phyloP scores from a whole-genome alignment of 192 early-diverging fungal species.

The Coemansia asiatica region DNA sequence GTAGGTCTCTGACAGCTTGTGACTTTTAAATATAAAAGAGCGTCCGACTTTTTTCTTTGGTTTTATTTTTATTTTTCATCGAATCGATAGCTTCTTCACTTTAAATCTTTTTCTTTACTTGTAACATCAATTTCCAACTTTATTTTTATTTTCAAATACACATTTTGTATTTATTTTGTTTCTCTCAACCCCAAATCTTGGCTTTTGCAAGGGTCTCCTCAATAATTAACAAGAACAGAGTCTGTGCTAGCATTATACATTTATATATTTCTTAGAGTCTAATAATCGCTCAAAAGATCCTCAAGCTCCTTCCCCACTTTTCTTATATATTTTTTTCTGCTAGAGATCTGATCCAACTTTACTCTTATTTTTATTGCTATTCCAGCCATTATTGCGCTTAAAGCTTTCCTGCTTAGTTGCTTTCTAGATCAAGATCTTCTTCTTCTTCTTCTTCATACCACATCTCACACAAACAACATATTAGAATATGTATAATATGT shows the following conservation, averaged over 20 bases:
- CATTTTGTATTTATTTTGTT: constrained; percentile 1
- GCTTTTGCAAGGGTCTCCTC: constrained; percentile 3
- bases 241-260: background rate
- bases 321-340: background rate
- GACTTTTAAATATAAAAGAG: background rate
- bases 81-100: background rate
- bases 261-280: background rate
- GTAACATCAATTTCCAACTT: background rate
- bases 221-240: background rate
- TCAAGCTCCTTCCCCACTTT: background rate
- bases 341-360: background rate
- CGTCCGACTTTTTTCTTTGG: background rate
- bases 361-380: background rate
- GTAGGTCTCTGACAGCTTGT: background rate
- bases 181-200: background rate
- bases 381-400: background rate
- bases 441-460: background rate
- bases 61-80: background rate
- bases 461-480: background rate
- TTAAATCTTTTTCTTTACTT: background rate
- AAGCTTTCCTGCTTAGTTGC: background rate
- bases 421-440: background rate
- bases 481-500: constrained; percentile 25
- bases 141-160: background rate
- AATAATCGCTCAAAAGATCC: background rate